Evolutionary conservation across 495 filamentous ascomycete species (phyloP).

Genomic region (Antarctomyces pellizariae): DNA sequence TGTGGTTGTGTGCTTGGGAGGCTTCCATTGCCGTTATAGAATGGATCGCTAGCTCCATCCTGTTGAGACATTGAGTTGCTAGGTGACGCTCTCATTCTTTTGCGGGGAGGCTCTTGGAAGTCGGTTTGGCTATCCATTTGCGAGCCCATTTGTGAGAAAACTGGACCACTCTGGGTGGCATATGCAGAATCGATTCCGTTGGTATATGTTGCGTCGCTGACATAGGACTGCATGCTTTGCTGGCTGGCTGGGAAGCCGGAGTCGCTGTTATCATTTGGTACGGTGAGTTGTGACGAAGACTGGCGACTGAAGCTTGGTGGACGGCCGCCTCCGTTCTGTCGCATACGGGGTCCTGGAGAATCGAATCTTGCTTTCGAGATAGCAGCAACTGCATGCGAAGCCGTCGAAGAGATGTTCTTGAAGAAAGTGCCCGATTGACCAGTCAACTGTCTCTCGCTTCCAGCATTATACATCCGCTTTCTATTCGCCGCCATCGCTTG

Average conservation of each 20-base stretch:
- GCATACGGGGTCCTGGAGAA: conserved; percentile 49
- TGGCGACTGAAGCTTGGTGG: conserved; percentile 30
- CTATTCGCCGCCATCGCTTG: conserved; percentile 95
- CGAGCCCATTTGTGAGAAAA: conserved; percentile 5
- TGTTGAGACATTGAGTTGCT: conserved; percentile 20
- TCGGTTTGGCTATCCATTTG: conserved; percentile 8
- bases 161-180: conserved; percentile 15
- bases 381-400: conserved; percentile 75
- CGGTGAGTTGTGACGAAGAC: conserved; percentile 37
- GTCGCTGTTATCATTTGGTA: conserved; percentile 46
- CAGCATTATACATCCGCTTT: conserved; percentile 69
- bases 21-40: conserved; percentile 21
- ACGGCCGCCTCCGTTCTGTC: conserved; percentile 13
- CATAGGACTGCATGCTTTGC: conserved; percentile 39
- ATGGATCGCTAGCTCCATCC: conserved; percentile 16
- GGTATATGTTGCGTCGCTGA: conserved; percentile 39
- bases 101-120: conserved; percentile 43
- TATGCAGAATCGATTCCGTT: conserved; percentile 31
- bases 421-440: conserved; percentile 71
- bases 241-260: conserved; percentile 33
- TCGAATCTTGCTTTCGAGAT: conserved; percentile 91
- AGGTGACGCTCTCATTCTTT: conserved; percentile 39
- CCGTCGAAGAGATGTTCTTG: conserved; percentile 81
- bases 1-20: too few relatives aligned
- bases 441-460: conserved; percentile 38